A percentile compares a stretch with the other conserved stretches of the same genome.
Conservation (phyloP, 768 basidiomycete species). For the Chiua virens region DNA sequence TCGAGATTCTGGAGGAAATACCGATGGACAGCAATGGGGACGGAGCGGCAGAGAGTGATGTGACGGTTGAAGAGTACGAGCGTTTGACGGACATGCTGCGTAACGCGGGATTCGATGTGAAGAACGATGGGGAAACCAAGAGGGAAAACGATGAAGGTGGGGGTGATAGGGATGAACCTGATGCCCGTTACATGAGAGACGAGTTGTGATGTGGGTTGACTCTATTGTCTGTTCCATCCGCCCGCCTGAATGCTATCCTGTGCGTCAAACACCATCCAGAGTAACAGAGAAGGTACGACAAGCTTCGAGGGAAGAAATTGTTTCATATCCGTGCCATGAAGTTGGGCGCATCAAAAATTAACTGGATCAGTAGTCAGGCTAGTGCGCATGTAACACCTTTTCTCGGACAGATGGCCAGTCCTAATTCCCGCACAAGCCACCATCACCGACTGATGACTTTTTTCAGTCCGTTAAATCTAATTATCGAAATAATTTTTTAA, state of each 20-base stretch:
- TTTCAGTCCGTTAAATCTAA: slow-evolving; percentile 1
- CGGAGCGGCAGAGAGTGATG: slow-evolving; percentile 24
- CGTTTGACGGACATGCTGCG: slow-evolving; percentile 51
- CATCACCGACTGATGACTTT: slow-evolving; percentile 5
- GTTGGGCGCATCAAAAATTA: slow-evolving; percentile 17
- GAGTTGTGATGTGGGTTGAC: slow-evolving; percentile 32
- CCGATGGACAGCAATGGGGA: slow-evolving; percentile 33
- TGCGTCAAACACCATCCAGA: slow-evolving; percentile 7
- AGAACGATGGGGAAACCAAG: slow-evolving; percentile 32
- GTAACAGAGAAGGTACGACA: slow-evolving; percentile 1
- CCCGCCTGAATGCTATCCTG: slow-evolving; percentile 15
- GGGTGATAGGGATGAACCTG: slow-evolving; percentile 34
- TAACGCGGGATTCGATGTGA: slow-evolving; percentile 52
- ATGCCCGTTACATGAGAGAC: slow-evolving; percentile 31
- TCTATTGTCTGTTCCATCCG: slow-evolving; percentile 13
- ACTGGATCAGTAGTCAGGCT: slow-evolving; percentile 2
- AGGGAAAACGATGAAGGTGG: slow-evolving; percentile 18
- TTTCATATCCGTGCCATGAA: slow-evolving; percentile 29
- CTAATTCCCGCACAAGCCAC: slow-evolving; percentile 22
- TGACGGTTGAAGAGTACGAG: slow-evolving; percentile 41
- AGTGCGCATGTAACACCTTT: slow-evolving; percentile 11
- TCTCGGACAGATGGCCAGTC: slow-evolving; percentile 2
- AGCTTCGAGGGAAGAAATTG: slow-evolving; percentile 4
- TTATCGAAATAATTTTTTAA: slow-evolving; percentile 10
- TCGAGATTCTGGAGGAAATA: slow-evolving; percentile 47